Evolutionary conservation across 176 grass and related monocot species (phyloP), one percentile per base, ranked within the genome.

Genomic region (Lolium perenne): DNA sequence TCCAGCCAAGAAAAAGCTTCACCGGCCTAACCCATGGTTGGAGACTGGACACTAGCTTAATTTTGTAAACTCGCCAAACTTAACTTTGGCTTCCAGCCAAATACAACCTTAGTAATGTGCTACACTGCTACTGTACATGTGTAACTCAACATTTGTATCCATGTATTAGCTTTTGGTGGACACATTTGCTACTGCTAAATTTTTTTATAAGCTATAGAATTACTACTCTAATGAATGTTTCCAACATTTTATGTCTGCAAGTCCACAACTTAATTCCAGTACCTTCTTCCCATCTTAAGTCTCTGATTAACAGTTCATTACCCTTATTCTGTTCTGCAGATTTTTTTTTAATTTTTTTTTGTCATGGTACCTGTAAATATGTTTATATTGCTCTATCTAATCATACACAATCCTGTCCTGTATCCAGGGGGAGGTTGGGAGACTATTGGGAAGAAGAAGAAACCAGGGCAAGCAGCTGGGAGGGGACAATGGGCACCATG

Each of bases 381-480:
- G 5, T 29, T 46, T 1, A 77, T 35, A 63, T 20, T 11, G 26
- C 25, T 87, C 41, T 61, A 49, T 80, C 17, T 81, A 69, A 88
- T 68, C 13, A 68, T 77, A 56, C 72, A 82, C 69, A 56, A 79
- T 56, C 18, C 15, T 86, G 49, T 48, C 38, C 17, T 81, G 2
- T n/a, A 83, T 83, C 57, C 79, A 81, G 80, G 87, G 3, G 85
- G 45, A 81, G 87, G 82, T 73, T 99, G 97, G 97, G 90, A 96
- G 86, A 91, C 87, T 4, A 69, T 64, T 59, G 87, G 62, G 41
- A 99, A 90, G 40, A 96, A 87, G 76, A 98, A 87, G 84, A 96
- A 90, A 88, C 47, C 84, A 66, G 90, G 81, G 47, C 88, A 87
- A 53, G n/a, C 74, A 79, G 43, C 65, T 72, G 88, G 75, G 18